Evolutionary conservation across 2,329 filamentous ascomycete species (phyloP), one percentile per base, ranked within the genome.

Genomic region (Phialophora chinensis): DNA sequence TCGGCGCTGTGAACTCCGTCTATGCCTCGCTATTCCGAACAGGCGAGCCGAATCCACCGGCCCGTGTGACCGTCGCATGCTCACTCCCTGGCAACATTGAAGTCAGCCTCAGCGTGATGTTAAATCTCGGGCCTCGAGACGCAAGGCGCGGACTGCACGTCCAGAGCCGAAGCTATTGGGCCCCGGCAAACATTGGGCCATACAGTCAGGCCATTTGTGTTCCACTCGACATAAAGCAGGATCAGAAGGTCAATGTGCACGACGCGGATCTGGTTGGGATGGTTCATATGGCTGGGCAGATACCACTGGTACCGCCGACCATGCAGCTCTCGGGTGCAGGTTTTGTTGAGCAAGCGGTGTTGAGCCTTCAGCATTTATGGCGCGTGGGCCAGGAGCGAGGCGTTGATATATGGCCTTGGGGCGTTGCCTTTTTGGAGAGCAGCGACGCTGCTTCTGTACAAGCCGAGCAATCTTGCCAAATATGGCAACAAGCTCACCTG

Each of bases 91-190:
- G 75, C 0, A 83, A 82, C 10, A 79, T 84, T 59, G 84, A 88
- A 66, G 85, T 91, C 17, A 85, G 94, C 68, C 78, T 88, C 23
- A 86, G 84, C 20, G 76, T 85, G 33, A 76, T 83, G 11, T 73
- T 84, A n/a, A 77, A 83, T 66, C 70, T 77, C 25, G 75, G 75
- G 5, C 52, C 68, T 31, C 73, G 73, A 49, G 70, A 72, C 20
- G 62, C 66, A 47, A 77, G 82, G 35, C 76, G 80, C 65, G 91
- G 79, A 0, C 84, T 98, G 1, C 95, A 99, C 77, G 93, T 99
- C 5, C 95, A 98, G 79, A 93, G 91, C 3, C 84, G 91, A 47
- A 96, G 92, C 11, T 98, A 98, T 82, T 99, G 95, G 95, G 95
- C 95, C 0, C 95, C 95, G 0, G 94, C 95, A 23, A 98, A 98